Base-by-base conservation (phyloP, 2,329 filamentous ascomycete genomes). In the Chaetoscypha palmicola region DNA sequence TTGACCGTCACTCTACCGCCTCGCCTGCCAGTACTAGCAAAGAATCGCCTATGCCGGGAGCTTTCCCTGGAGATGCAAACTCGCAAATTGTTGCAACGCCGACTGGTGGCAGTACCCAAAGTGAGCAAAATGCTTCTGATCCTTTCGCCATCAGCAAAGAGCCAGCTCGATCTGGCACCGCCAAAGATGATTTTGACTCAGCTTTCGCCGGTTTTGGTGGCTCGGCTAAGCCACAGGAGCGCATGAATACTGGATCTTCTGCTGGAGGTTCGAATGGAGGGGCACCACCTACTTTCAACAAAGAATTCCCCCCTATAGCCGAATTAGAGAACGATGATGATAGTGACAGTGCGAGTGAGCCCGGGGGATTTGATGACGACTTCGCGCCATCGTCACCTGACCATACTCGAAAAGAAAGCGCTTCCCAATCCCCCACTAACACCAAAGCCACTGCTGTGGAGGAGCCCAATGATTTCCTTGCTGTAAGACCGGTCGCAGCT, bases 271-370 rank as follows among this genome's bases (percentile, higher is more conserved):
- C 64, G n/a, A 60, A 64, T 28, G 73, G 73, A 49, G 59, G 67
- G 2, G 68, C 68, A 16, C 62, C 74, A 2, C 69, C 66, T 43
- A 67, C 63, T 32, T 84, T 86, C 56, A 75, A 81, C 58, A 74
- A 79, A 17, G 92, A 97, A 61, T 97, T 97, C 60, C 92, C 92
- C 23, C 92, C 91, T 1, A 95, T 97, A 48, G 81, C 83, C n/a
- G 87, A 91, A 61, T 68, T 96, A 46, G 83, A 86, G 49, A 75
- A 79, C 22, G 84, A 90, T 45, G 86, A 91, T 19, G 83, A 94
- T n/a, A 90, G 85, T 22, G 88, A 94, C 46, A 83, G 82, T 22
- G 83, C 81, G 43, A 85, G 79, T 47, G 86, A 87, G 37, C 77
- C 77, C 38, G 88, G 86, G 32, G 88, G 90, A 0, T 97, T 97